phyloP scores from a whole-genome alignment of 805 yeast species.

The Schizosaccharomyces lindneri region DNA sequence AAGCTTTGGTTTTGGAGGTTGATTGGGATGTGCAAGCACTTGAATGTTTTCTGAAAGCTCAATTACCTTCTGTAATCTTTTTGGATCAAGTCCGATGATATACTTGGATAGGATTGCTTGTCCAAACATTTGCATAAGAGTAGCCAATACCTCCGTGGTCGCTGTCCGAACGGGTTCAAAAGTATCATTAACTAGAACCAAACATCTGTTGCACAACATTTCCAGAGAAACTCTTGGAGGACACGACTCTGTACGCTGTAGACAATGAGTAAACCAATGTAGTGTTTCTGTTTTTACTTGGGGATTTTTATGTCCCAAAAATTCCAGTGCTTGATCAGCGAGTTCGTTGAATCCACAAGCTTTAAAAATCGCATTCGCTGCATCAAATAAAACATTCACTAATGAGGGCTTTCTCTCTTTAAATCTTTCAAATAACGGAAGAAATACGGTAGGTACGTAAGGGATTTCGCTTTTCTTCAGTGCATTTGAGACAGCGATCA shows the following conservation, averaged over 20 bases:
- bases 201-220: constrained; percentile 26
- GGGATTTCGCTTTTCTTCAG: constrained; percentile 30
- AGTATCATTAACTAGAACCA: constrained; percentile 53
- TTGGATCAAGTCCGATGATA: background rate
- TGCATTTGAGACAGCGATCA: constrained; percentile 32
- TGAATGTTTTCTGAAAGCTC: background rate
- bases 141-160: constrained; percentile 56
- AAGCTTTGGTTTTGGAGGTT: background rate
- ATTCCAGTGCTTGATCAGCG: constrained; percentile 27
- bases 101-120: constrained; percentile 13
- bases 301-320: constrained; percentile 58
- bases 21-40: background rate
- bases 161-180: constrained; percentile 62
- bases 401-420: constrained; percentile 72
- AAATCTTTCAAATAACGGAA: constrained; percentile 50
- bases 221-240: constrained; percentile 35
- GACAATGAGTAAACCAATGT: constrained; percentile 36
- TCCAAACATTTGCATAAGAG: constrained; percentile 58
- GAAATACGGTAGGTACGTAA: constrained; percentile 28
- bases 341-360: constrained; percentile 28
- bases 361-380: constrained; percentile 39
- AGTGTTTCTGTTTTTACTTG: constrained; percentile 50
- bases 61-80: background rate
- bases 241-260: constrained; percentile 22
- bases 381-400: constrained; percentile 36